Evolutionary conservation across 208 protist species (phyloP).

Genomic region (Trypanosoma brucei): DNA sequence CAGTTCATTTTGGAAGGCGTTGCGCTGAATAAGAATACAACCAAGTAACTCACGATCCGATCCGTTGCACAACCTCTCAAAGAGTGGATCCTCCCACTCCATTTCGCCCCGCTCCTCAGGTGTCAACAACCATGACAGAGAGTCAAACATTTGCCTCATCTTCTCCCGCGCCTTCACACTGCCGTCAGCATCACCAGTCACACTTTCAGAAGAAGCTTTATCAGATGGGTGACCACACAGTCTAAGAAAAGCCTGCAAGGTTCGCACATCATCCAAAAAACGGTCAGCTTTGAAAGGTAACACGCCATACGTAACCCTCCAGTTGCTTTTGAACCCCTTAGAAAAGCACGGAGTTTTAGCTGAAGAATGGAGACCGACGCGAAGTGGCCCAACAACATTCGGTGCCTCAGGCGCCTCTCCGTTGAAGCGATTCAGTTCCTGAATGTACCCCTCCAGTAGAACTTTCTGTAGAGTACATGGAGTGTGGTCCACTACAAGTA

Average conservation of each 20-base stretch:
- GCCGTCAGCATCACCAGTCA: not conserved
- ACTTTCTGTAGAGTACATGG: conserved; percentile 67
- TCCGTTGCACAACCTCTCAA: conserved; percentile 34
- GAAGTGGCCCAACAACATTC: conserved; percentile 15
- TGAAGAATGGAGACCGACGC: conserved; percentile 35
- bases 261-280: conserved; percentile 58
- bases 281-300: conserved; percentile 45
- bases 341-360: conserved; percentile 41
- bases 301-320: conserved; percentile 61
- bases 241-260: conserved; percentile 64
- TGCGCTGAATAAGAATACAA: conserved; percentile 75
- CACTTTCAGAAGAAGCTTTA: not conserved
- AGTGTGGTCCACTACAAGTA: conserved; percentile 64
- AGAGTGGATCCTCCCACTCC: conserved; percentile 8
- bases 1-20: conserved; percentile 85
- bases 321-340: conserved; percentile 22
- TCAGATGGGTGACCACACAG: conserved; percentile 43
- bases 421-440: conserved; percentile 55
- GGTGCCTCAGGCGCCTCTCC: not conserved
- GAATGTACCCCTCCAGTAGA: conserved; percentile 72
- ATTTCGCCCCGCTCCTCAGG: not conserved
- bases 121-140: conserved; percentile 11
- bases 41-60: conserved; percentile 66
- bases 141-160: conserved; percentile 9
- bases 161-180: conserved; percentile 10